Conservation (phyloP, 148 eudicot species). For the Chenopodium suecicum region DNA sequence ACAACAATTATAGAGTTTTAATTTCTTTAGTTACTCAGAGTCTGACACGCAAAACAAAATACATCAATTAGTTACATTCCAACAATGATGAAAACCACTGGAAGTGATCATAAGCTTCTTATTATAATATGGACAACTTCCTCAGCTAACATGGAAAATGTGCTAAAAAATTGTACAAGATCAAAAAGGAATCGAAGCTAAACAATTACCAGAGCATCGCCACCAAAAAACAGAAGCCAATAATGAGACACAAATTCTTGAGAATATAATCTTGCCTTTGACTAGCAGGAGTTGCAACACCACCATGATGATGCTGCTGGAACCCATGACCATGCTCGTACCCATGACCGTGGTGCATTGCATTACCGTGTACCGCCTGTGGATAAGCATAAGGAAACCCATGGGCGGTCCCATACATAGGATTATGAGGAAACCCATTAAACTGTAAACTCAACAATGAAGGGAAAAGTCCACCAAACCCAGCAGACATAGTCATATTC, state of each 20-base stretch:
- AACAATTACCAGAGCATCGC: constrained; percentile 27
- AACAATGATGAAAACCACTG: neutral
- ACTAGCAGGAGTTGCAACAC: constrained; percentile 5
- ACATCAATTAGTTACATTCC: constrained; percentile 10
- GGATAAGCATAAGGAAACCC: constrained; percentile 45
- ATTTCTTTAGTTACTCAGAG: neutral
- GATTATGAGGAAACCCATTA: constrained; percentile 46
- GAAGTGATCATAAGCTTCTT: constrained; percentile 1
- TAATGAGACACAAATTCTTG: constrained; percentile 39
- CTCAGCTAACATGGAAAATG: constrained; percentile 7
- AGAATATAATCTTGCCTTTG: constrained; percentile 45
- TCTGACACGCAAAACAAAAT: neutral
- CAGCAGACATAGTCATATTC: constrained; percentile 60
- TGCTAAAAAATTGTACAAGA: constrained; percentile 17
- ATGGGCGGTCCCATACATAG: constrained; percentile 42
- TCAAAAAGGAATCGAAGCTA: neutral
- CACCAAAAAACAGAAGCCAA: constrained; percentile 39
- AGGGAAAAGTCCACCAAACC: constrained; percentile 56
- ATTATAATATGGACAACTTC: constrained; percentile 16
- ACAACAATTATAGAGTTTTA: neutral
- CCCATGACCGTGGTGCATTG: constrained; percentile 19
- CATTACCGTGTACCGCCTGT: constrained; percentile 34
- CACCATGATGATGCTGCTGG: neutral
- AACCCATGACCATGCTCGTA: constrained; percentile 12
- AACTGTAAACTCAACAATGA: constrained; percentile 52